Evolutionary conservation across 495 filamentous ascomycete species (phyloP), one percentile per base, ranked within the genome.

Genomic region (Jackrogersella multiformis): DNA sequence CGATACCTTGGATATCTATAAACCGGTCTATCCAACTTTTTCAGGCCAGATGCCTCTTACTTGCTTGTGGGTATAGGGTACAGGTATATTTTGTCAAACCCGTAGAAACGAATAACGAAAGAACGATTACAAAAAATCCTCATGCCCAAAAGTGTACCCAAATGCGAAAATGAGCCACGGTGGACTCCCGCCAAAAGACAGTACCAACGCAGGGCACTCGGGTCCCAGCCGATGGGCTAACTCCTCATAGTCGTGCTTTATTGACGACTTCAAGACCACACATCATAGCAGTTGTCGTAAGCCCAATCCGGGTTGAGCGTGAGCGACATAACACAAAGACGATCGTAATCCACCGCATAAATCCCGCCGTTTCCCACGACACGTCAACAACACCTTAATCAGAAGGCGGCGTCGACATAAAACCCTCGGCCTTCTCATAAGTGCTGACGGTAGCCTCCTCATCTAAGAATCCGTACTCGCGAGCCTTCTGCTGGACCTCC

Each of bases 401-500:
- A 1, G 66, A 69, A 30, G 66, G 61, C 2, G 66, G 56, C 1
- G 66, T 61, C 7, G 61, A 58, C 2, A 59, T 4, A 5, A 36
- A n/a, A 1, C 6, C 66, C 15, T 66, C 61, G 12, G 42, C 53
- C 38, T 70, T 70, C 68, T 70, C 68, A n/a, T 56, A 16, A 2
- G 35, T 67, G 36, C 35, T 51, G n/a, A 61, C 62, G 1, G 51
- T 57, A 2, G 68, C 68, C 53, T 73, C 71, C 49, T 71, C 71
- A 12, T 64, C 58, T 12, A 48, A 38, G 4, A 84, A 83, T 6
- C 85, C 86, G 73, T 88, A 88, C 69, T 84, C 77, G 38, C 79
- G 73, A n/a, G 83, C 85, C 73, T 84, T 84, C 49, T 76, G 68
- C 68, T 87, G 80, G n/a, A 89, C 78, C 69, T 88, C 85, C n/a